Evolutionary conservation across 2,329 filamentous ascomycete genomes (phyloP), one percentile per base, ranked within the genome.

Genomic region (Harringtonia lauricola): DNA sequence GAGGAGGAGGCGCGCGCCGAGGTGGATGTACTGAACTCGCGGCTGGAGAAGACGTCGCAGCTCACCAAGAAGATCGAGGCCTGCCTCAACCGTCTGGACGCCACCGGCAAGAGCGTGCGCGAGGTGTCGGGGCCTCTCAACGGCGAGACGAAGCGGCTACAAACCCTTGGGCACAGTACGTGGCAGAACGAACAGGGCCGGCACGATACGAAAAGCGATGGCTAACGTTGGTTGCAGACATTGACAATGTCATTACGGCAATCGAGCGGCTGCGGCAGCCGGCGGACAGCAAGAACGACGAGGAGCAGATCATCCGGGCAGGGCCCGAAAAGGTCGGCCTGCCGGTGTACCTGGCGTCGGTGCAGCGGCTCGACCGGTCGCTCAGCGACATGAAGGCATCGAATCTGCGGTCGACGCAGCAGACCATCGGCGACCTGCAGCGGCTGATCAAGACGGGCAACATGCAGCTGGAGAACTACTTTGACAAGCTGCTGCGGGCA

Each of bases 21-120:
- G 59, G 79, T 84, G 43, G 79, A 84, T 52, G 79, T 83, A 26
- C 67, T 84, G 39, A 82, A 81, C 54, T 83, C 79, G 43, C 71
- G 79, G 33, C 78, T 96, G 49, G 87, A 94, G 55, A 96, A 95
- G 73, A 94, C 94, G 54, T 83, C 88, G 47, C 79, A 87, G 57
- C 74, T 96, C 59, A 95, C 88, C 28, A 95, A 92, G 68, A 95
- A 94, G 70, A 95, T 98, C 44, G 85, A 94, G 63, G 83, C 85
- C 24, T 94, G 86, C 41, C 73, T 95, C 52, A 76, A 79, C 31
- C 77, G 89, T 44, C 71, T 98, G 29, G 88, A 96, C 55, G 79
- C 82, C 31, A 94, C 86, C 42, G 92, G 90, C 17, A 87, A 88
- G 64, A 89, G 84, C 47, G 88, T 96, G 18, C 83, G 87, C 56